phyloP scores from a whole-genome alignment of 2,329 filamentous ascomycete genomes.

The Dryadomyces quercus-mongolicae region DNA sequence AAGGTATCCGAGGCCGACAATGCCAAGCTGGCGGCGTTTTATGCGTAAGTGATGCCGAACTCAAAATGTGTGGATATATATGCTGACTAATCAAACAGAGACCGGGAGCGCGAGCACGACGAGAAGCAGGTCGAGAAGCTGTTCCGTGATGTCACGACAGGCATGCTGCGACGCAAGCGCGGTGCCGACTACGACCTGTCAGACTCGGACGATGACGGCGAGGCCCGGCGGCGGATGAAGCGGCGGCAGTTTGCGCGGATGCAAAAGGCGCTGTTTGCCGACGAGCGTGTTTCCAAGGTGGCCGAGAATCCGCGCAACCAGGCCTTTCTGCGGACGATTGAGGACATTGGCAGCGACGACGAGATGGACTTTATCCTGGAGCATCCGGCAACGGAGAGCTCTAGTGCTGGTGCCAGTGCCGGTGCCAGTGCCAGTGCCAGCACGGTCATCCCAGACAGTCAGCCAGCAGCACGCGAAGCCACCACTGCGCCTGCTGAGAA shows the following conservation, averaged over 20 bases:
- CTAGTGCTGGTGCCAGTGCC: slow-evolving; percentile 21
- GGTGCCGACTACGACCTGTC: slow-evolving; percentile 74
- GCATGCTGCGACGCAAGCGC: slow-evolving; percentile 72
- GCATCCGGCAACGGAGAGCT: slow-evolving; percentile 18
- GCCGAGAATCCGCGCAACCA: slow-evolving; percentile 79
- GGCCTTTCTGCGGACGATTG: slow-evolving; percentile 82
- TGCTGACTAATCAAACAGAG: slow-evolving; percentile 31
- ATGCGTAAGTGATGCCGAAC: slow-evolving; percentile 55
- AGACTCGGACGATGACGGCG: slow-evolving; percentile 80
- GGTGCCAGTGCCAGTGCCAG: neutral
- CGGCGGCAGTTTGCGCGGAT: slow-evolving; percentile 82
- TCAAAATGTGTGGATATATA: neutral
- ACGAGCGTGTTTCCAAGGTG: slow-evolving; percentile 84
- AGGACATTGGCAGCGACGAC: slow-evolving; percentile 66
- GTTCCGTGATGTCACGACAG: slow-evolving; percentile 85
- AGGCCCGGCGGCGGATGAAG: slow-evolving; percentile 67
- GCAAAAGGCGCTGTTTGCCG: slow-evolving; percentile 75
- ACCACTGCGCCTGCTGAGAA: neutral
- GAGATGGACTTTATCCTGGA: slow-evolving; percentile 58
- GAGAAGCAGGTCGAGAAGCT: slow-evolving; percentile 84
- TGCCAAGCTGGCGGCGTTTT: slow-evolving; percentile 70
- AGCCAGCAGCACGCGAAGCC: neutral
- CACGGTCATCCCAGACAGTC: slow-evolving; percentile 10
- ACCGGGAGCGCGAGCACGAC: slow-evolving; percentile 67
- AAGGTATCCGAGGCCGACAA: slow-evolving; percentile 67